These are phyloP conservation scores for Candida pseudofarinosa DNA, from an alignment of 805 yeast species.

Conservation along the genomic window DNA sequence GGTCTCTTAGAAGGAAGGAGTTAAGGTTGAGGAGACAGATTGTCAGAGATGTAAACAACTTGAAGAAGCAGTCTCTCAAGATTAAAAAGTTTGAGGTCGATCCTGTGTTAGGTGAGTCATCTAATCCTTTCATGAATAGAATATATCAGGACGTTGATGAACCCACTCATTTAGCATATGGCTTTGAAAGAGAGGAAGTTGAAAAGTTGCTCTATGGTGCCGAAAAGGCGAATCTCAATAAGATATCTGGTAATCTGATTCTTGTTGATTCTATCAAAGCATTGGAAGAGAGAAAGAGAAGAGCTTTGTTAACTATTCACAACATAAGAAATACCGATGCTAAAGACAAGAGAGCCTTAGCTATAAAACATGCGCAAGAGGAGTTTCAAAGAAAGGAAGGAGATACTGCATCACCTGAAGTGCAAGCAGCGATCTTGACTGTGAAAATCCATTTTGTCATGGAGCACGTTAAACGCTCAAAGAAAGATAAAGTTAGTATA, in stretches of 20 bases:
- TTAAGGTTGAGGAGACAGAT: conserved; percentile 38
- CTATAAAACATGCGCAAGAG: conserved; percentile 59
- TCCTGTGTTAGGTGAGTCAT: conserved; percentile 76
- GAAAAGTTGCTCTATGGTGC: conserved; percentile 78
- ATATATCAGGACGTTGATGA: conserved; percentile 63
- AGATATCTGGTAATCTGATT: conserved; percentile 24
- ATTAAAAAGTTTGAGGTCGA: conserved; percentile 48
- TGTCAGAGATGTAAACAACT: conserved; percentile 35
- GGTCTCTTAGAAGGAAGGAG: conserved; percentile 35
- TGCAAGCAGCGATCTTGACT: conserved; percentile 89
- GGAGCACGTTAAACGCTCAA: conserved; percentile 61
- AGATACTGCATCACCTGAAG: conserved; percentile 94
- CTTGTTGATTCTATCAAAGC: conserved; percentile 23
- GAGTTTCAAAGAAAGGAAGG: conserved; percentile 84
- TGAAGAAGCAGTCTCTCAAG: conserved; percentile 33
- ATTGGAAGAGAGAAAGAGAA: conserved; percentile 54
- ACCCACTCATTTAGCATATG: conserved; percentile 58
- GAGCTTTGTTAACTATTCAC: conserved; percentile 66
- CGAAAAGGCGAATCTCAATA: conserved; percentile 53
- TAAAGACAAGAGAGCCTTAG: conserved; percentile 53
- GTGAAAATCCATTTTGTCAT: conserved; percentile 74
- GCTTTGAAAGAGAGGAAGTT: conserved; percentile 58
- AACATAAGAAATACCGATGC: conserved; percentile 67
- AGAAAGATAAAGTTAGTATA: conserved; percentile 68
- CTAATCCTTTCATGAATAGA: conserved; percentile 65